These are phyloP conservation scores for Ampelocalamus luodianensis DNA, from an alignment of 176 grass and related monocot species.

Conservation along the genomic window DNA sequence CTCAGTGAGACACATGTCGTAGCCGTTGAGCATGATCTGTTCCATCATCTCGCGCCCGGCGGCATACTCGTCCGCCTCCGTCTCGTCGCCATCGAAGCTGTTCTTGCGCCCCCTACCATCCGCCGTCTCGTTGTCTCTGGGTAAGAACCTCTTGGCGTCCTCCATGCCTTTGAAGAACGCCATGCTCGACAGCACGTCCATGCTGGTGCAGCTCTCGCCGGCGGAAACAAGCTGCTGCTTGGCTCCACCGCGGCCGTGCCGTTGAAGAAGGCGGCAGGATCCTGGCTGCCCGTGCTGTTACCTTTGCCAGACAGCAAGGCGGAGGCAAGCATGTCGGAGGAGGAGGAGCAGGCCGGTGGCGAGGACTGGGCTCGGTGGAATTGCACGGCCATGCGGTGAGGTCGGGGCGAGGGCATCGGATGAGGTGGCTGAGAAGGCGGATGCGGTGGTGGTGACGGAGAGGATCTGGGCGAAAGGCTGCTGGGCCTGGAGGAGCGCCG, in stretches of 20 bases:
- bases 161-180: constrained; percentile 44
- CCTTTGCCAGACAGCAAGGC: neutral
- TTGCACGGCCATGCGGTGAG: neutral
- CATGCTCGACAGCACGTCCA: neutral
- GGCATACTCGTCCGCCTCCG: constrained; percentile 36
- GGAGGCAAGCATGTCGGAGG: neutral
- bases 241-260: neutral
- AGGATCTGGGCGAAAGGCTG: no score
- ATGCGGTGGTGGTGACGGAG: no score
- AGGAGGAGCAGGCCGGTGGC: neutral
- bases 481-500: no score
- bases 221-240: neutral
- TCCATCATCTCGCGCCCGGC: constrained; percentile 49
- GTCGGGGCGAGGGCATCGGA: no score
- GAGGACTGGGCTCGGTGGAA: neutral
- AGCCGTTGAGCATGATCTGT: constrained; percentile 37
- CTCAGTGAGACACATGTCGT: constrained; percentile 5
- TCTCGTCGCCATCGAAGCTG: constrained; percentile 21
- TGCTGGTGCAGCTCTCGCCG: neutral
- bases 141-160: constrained; percentile 62
- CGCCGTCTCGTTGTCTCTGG: constrained; percentile 14
- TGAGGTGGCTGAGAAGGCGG: no score
- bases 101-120: constrained; percentile 43
- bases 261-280: neutral
- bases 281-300: neutral